Evolutionary conservation across 352 stramenopile species (phyloP), one percentile per base, ranked within the genome.

Genomic region (Globisporangium irregulare): DNA sequence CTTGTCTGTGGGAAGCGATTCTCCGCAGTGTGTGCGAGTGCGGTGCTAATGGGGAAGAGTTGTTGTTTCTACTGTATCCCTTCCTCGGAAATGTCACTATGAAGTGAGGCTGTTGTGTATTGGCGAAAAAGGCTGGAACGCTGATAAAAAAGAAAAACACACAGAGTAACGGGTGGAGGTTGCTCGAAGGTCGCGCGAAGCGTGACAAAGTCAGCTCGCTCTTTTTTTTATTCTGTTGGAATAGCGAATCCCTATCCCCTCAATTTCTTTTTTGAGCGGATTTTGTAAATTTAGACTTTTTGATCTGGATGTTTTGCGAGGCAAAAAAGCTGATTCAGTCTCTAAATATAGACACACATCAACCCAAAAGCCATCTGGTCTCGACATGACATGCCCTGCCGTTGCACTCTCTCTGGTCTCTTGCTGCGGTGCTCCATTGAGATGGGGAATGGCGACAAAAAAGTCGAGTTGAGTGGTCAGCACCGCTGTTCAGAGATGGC

Each of bases 151-250:
- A n/a, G 4, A 48, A 8, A 48, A n/a, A n/a, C 14, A 48, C 41
- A 48, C 15, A 48, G 14, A 4, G 15, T 27, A 56, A 57, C 24
- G 9, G 51, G 9, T 57, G 43, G 1, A 59, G 4, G 53, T 59
- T 9, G 53, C 5, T 3, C 27, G 55, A 25, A 59, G 1, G 54
- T 59, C 14, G 25, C 27, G 14, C 54, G 54, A 59, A 60, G 24
- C 55, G 29, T 60, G 55, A 38, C 54, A 59, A 59, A 59, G 15
- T 59, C 54, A 59, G 25, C 15, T 41, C 51, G 15, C 8, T 38
- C 25, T 1, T 38, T 41, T 6, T n/a, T 15, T 38, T 32, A 32
- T 41, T 59, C 54, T 5, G 7, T 59, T 24, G 20, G 20, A 53
- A 32, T 7, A 32, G 29, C 4, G 4, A 32, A 22, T 55, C 38